Evolutionary conservation across 192 early-diverging fungal genomes (phyloP), one percentile per base, ranked within the genome.

Genomic region (Spinellus fusiger): DNA sequence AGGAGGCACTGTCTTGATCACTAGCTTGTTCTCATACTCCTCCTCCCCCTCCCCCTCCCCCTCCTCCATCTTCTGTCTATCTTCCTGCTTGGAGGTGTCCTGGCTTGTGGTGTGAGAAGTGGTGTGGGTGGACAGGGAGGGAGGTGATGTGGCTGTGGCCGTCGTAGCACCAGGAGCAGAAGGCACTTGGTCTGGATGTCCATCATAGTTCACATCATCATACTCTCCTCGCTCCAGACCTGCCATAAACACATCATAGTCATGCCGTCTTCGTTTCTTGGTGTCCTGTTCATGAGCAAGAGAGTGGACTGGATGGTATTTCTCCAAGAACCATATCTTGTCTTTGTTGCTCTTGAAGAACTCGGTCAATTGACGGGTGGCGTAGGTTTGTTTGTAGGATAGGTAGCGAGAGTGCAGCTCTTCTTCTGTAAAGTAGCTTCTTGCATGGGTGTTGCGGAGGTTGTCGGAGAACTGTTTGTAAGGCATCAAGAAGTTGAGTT

Each of bases 271-370:
- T 18, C 84, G 77, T 18, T 65, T 60, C 2, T 72, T 62, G 9
- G 88, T 70, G 56, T 84, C 70, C 27, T 76, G 59, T 29, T 73
- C 69, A 25, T 87, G 79, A 16, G 68, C 56, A 33, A 72, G 64
- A 47, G 86, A 86, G 1, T 78, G 68, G n/a, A 73, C 81, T 5
- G 93, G 93, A 67, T 96, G 89, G 64, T 95, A 98, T 60, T 90
- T 89, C 77, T 95, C 93, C 20, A 80, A 68, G 73, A 98, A 98
- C 95, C 95, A 98, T 59, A 93, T 92, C 25, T 88, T 83, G 1
- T 85, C 80, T 51, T 87, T 89, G 70, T 96, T 88, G 18, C 71
- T 71, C 0, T 78, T 73, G 72, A 90, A 94, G 65, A 94, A 95
- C 44, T 78, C 79, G 31, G 77, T 73, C 59, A 88, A 75, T 44